These are phyloP conservation scores for Pholiota microspora DNA, from an alignment of 768 basidiomycete species.

Conservation along the genomic window DNA sequence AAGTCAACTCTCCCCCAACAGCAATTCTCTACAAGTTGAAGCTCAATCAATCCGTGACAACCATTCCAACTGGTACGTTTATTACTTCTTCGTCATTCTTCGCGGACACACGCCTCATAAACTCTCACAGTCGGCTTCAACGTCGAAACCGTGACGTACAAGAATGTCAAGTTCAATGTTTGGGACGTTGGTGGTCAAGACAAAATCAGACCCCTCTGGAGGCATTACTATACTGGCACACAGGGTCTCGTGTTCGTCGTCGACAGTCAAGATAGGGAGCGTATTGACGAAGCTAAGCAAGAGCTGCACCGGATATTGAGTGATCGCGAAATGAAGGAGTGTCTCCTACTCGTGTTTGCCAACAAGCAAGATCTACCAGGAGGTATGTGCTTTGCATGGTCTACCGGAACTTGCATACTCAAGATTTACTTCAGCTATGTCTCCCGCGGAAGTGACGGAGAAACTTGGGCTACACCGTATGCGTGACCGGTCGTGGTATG, in stretches of 20 bases:
- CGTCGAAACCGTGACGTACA: conserved; percentile 98
- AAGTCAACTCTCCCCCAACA: conserved; percentile 29
- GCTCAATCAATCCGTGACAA: conserved; percentile 97
- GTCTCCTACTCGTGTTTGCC: conserved; percentile 94
- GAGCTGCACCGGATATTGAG: conserved; percentile 95
- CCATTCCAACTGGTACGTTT: conserved; percentile 87
- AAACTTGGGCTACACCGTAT: conserved; percentile 93
- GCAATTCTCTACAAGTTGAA: conserved; percentile 99
- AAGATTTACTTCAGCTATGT: conserved; percentile 69
- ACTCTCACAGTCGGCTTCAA: conserved; percentile 84
- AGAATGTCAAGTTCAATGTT: conserved; percentile 94
- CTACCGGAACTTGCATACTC: background rate
- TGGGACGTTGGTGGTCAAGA: conserved; percentile 99
- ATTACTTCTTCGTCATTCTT: background rate
- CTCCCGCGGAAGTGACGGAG: conserved; percentile 98
- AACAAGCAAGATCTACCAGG: conserved; percentile 99
- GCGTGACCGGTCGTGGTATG: conserved; percentile 98
- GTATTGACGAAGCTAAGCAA: conserved; percentile 94
- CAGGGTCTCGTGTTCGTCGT: conserved; percentile 98
- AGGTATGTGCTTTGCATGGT: conserved; percentile 50
- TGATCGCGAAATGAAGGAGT: conserved; percentile 98
- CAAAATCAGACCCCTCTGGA: conserved; percentile 97
- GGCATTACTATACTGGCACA: conserved; percentile 99
- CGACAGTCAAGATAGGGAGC: conserved; percentile 92
- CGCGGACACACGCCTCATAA: conserved; percentile 7